phyloP scores from a whole-genome alignment of 176 grass and related monocot genomes.

The bread wheat (Triticum aestivum) region IWGSC_CS_RefSeq_v2.1 NC_057799.1:596154920-596155419 shows the following conservation, averaged over 20 bases:
- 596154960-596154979: constrained; percentile 15
- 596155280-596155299: constrained; percentile 53
- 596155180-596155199: constrained; percentile 55
- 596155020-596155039: constrained; percentile 77
- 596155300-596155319: constrained; percentile 76
- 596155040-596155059: constrained; percentile 35
- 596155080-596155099: constrained; percentile 70
- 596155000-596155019: constrained; percentile 54
- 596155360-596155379: constrained; percentile 72
- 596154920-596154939: constrained; percentile 56
- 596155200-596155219: constrained; percentile 76
- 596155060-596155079: constrained; percentile 44
- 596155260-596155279: constrained; percentile 60
- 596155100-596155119: constrained; percentile 66
- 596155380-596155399: constrained; percentile 52
- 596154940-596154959: constrained; percentile 57
- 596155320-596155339: constrained; percentile 68
- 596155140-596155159: constrained; percentile 55
- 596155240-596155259: constrained; percentile 40
- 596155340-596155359: constrained; percentile 53
- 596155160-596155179: constrained; percentile 38
- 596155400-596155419: constrained; percentile 62
- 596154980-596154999: constrained; percentile 20
- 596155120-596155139: constrained; percentile 50
- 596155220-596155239: constrained; percentile 63